Conservation (phyloP, 768 basidiomycete species). For the Leccinum subtestaceum region DNA sequence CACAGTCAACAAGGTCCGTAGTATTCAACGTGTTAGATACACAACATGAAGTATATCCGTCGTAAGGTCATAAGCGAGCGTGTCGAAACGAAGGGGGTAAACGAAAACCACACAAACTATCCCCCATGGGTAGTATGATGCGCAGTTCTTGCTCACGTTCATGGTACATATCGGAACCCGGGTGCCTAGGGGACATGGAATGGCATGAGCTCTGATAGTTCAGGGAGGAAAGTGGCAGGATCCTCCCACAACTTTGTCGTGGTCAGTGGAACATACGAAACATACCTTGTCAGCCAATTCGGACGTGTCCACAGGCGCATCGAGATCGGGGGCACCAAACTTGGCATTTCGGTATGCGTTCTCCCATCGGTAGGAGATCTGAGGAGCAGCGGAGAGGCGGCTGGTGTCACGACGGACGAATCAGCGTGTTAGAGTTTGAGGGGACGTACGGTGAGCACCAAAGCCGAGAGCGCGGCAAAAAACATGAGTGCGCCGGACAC, state of each 20-base stretch:
- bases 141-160: not conserved
- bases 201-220: not conserved
- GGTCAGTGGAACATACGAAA: not conserved
- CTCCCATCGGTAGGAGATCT: conserved; percentile 64
- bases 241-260: not conserved
- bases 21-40: not conserved
- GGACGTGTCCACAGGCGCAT: conserved; percentile 55
- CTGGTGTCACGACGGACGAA: not conserved
- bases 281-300: conserved; percentile 56
- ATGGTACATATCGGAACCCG: conserved; percentile 55
- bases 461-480: conserved; percentile 15
- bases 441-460: conserved; percentile 21
- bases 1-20: not conserved
- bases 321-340: conserved; percentile 49
- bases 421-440: not conserved
- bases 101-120: not conserved
- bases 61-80: not conserved
- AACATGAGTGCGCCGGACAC: conserved; percentile 24
- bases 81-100: not conserved
- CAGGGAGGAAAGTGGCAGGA: not conserved
- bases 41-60: not conserved
- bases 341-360: conserved; percentile 53
- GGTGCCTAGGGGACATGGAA: conserved; percentile 42
- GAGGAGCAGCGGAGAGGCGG: not conserved
- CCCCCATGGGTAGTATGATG: too few species aligned